Conservation (phyloP, 1,284 basidiomycete genomes). For the Cutaneotrichosporon arboriforme region DNA sequence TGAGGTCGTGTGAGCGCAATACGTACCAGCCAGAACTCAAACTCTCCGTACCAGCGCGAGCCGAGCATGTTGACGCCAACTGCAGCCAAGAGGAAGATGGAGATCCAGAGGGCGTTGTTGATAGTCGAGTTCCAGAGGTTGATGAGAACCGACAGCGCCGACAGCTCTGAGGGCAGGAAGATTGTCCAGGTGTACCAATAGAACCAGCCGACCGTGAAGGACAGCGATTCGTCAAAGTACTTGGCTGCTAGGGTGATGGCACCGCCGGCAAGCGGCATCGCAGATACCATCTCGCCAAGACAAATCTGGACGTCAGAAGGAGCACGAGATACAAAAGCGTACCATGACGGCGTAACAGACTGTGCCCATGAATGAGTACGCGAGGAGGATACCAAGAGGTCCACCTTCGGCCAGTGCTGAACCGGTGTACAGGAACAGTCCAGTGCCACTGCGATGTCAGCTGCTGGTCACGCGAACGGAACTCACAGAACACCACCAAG, state of each 20-base stretch:
- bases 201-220: slow-evolving; percentile 77
- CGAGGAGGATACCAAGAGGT: slow-evolving; percentile 33
- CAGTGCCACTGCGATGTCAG: slow-evolving; percentile 31
- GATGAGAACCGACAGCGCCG: slow-evolving; percentile 68
- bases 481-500: slow-evolving; percentile 30
- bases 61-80: slow-evolving; percentile 44
- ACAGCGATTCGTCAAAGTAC: slow-evolving; percentile 60
- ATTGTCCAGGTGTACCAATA: slow-evolving; percentile 68
- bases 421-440: slow-evolving; percentile 9
- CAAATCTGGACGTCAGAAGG: slow-evolving; percentile 20
- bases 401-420: slow-evolving; percentile 39
- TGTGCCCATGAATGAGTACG: slow-evolving; percentile 33
- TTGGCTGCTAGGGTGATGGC: slow-evolving; percentile 70
- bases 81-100: slow-evolving; percentile 65
- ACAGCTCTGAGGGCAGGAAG: slow-evolving; percentile 69
- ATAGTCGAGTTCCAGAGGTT: slow-evolving; percentile 60
- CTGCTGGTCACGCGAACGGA: slow-evolving; percentile 59
- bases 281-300: slow-evolving; percentile 49
- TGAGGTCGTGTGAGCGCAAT: slow-evolving; percentile 18
- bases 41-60: slow-evolving; percentile 12
- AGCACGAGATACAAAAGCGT: background rate
- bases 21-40: slow-evolving; percentile 22
- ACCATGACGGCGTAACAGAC: slow-evolving; percentile 45
- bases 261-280: slow-evolving; percentile 55
- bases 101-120: slow-evolving; percentile 65